phyloP scores from a whole-genome alignment of 352 stramenopile genomes.

The Globisporangium carolinianum region DNA sequence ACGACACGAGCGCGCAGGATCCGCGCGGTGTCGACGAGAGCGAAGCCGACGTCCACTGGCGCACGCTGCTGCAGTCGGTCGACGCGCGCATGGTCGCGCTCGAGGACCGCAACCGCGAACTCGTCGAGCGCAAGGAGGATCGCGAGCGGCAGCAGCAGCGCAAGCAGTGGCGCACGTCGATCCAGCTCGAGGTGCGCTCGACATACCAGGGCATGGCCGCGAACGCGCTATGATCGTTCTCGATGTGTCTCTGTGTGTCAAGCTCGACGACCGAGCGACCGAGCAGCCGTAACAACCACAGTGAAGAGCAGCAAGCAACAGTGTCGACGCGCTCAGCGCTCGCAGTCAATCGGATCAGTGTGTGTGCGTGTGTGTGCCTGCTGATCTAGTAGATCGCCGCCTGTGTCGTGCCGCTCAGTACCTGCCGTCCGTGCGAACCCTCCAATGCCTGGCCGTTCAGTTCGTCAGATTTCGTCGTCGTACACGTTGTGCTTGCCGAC shows the following conservation, averaged over 20 bases:
- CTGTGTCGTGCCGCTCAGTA: no score
- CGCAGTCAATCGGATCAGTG: no score
- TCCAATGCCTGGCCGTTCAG: no score
- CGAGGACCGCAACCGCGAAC: constrained; percentile 28
- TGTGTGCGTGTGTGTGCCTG: no score
- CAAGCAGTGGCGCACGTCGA: constrained; percentile 15
- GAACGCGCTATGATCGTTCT: neutral
- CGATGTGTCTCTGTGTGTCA: no score
- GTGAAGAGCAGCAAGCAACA: no score
- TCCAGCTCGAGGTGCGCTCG: constrained; percentile 15
- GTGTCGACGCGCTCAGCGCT: no score
- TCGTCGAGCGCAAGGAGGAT: constrained; percentile 51
- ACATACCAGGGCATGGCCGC: constrained; percentile 1
- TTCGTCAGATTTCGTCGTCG: constrained; percentile 65
- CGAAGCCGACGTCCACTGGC: constrained; percentile 1
- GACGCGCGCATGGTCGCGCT: constrained; percentile 35
- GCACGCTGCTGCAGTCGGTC: constrained; percentile 23
- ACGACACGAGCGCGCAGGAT: neutral
- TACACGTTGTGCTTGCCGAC: constrained; percentile 64
- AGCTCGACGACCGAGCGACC: no score
- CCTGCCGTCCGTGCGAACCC: no score
- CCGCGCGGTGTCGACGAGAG: neutral
- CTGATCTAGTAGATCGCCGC: no score
- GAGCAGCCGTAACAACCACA: no score
- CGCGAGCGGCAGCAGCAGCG: constrained; percentile 25